Base-by-base conservation (phyloP, 805 yeast genomes). In the Candida gorgasii region DNA sequence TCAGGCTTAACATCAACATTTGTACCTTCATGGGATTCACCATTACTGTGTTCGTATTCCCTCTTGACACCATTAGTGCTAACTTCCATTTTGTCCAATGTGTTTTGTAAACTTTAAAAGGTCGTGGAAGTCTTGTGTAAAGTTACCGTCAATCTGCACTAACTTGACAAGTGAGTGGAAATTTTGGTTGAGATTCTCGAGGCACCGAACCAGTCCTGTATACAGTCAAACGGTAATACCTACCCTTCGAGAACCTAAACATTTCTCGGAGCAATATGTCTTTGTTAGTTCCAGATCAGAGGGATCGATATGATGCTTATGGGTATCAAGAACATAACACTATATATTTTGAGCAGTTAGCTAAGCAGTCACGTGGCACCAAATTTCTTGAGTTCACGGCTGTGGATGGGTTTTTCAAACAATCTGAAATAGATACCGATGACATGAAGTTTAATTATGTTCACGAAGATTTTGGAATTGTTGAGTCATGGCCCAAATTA, bases 401-500 rank as follows among this genome's bases (percentile, higher is more conserved):
- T 50, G 77, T 75, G 4, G 58, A 53, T 0, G 81, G 80, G 0
- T 71, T 75, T 40, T 78, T 78, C 62, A 63, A 65, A 44, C 83
- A 78, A 52, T 51, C 71, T 6, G 69, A 65, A 36, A 55, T 65
- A 33, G 49, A 46, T 2, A 69, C 76, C 0, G 75, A 78, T 46
- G 83, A 78, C 47, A 45, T 62, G 42, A 47, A 46, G 14, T 78
- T 77, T 61, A 68, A 69, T 47, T 66, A 75, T 39, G 58, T 69
- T 1, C 50, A 46, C n/a, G 64, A 66, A 39, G 61, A 75, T 44
- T 72, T 78, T 51, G 82, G 83, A 2, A 54, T 74, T 12, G 53
- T 50, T 22, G 50, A 62, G 35, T 39, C 54, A 3, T 78, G 84
- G 84, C 45, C 47, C 0, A 59, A 60, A 3, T 58, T 74, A 14